Percentiles rank a stretch among this genome's conserved stretches.
These are phyloP conservation scores for Carex myosuroides DNA, from an alignment of 176 grass and related monocot genomes.

Conservation along the genomic window DNA sequence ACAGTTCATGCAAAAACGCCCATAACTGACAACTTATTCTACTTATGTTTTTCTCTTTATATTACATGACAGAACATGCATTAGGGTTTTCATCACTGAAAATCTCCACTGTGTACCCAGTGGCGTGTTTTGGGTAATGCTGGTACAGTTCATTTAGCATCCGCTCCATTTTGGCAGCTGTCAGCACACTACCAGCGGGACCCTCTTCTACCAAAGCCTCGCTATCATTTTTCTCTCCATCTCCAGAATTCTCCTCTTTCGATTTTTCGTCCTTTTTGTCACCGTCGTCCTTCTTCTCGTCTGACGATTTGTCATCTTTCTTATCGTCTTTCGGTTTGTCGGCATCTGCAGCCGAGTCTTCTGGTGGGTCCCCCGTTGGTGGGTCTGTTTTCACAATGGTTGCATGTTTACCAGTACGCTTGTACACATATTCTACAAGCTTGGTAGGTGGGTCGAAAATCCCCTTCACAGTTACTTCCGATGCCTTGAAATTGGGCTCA, in stretches of 20 bases:
- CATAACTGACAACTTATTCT: constrained; percentile 27
- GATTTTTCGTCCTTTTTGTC: constrained; percentile 60
- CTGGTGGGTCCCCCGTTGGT: background rate
- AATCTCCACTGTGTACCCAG: constrained; percentile 43
- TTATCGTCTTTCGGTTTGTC: constrained; percentile 3
- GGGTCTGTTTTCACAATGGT: constrained; percentile 49
- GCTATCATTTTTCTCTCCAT: constrained; percentile 29
- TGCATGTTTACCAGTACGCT: constrained; percentile 56
- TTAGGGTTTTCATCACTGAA: constrained; percentile 93
- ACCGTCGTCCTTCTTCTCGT: constrained; percentile 31
- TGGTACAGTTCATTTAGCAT: constrained; percentile 30
- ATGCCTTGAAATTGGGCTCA: constrained; percentile 60
- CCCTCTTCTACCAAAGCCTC: constrained; percentile 24
- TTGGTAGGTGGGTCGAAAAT: constrained; percentile 41
- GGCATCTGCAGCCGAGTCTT: background rate
- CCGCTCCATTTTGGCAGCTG: constrained; percentile 9
- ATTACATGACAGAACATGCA: constrained; percentile 68
- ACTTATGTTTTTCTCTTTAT: constrained; percentile 13
- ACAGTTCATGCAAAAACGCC: constrained; percentile 35
- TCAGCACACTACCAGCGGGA: constrained; percentile 16
- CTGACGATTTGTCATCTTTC: constrained; percentile 43
- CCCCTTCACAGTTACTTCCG: constrained; percentile 63
- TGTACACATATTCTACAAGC: constrained; percentile 55
- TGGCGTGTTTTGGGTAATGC: constrained; percentile 33
- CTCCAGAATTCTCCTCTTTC: constrained; percentile 7